Percentiles rank a stretch among this genome's conserved stretches.
These are phyloP conservation scores for Xylaria curta DNA, from an alignment of 495 filamentous ascomycete species.

Conservation along the genomic window DNA sequence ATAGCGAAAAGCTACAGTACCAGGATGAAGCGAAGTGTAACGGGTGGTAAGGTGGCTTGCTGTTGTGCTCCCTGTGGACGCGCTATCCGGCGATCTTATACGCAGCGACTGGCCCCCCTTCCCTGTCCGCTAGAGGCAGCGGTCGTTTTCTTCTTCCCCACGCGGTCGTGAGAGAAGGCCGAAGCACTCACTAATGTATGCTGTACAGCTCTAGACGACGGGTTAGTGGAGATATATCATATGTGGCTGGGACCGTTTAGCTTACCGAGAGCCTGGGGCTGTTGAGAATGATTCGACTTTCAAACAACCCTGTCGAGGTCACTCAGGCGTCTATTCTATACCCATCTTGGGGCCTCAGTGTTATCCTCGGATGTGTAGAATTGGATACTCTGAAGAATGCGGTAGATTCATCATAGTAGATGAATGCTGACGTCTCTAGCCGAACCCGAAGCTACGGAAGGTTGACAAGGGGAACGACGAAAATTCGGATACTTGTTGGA, in stretches of 20 bases:
- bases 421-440: background rate
- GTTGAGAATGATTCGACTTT: background rate
- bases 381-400: background rate
- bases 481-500: background rate
- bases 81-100: background rate
- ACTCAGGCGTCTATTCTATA: background rate
- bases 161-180: constrained; percentile 4
- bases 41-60: constrained; percentile 15
- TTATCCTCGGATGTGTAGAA: background rate
- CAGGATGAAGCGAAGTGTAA: constrained; percentile 1
- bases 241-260: constrained; percentile 18
- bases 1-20: constrained; percentile 16
- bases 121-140: background rate
- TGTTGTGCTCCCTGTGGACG: constrained; percentile 2
- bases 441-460: background rate
- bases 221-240: background rate
- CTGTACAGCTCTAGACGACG: background rate
- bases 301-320: constrained; percentile 9
- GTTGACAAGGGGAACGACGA: background rate
- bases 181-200: background rate
- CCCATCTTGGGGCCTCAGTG: background rate
- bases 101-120: background rate
- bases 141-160: constrained; percentile 12
- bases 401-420: background rate
- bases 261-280: constrained; percentile 12